phyloP scores from a whole-genome alignment of 352 stramenopile species.

The Globisporangium orthogonon region DNA sequence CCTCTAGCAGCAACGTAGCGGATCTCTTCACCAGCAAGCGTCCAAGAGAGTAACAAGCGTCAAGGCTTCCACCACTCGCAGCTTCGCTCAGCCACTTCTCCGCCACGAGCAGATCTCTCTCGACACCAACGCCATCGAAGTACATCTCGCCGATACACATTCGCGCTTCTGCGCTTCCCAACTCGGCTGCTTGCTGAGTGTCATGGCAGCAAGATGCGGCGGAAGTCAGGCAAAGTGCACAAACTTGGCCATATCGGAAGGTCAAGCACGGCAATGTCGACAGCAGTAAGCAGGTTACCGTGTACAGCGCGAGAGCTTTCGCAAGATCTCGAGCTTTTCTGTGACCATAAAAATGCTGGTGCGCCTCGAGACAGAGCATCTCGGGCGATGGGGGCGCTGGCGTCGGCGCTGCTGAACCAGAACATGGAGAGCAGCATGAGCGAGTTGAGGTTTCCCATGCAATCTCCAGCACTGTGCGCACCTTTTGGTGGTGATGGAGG shows the following conservation, averaged over 20 bases:
- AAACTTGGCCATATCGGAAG: not conserved
- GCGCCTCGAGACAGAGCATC: conserved; percentile 47
- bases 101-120: conserved; percentile 47
- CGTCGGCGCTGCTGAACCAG: not conserved
- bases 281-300: conserved; percentile 16
- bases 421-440: not conserved
- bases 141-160: conserved; percentile 63
- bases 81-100: conserved; percentile 49
- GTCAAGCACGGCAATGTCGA: not conserved
- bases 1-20: not conserved
- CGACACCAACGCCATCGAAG: conserved; percentile 31
- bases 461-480: not conserved
- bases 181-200: conserved; percentile 41
- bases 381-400: conserved; percentile 7
- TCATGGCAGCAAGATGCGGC: not conserved
- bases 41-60: conserved; percentile 45
- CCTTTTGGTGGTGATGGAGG: not conserved
- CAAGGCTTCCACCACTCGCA: conserved; percentile 24
- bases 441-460: not conserved
- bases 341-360: conserved; percentile 65
- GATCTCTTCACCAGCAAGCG: conserved; percentile 31
- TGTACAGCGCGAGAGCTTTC: conserved; percentile 51
- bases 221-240: not conserved
- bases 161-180: conserved; percentile 37
- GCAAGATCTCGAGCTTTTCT: conserved; percentile 23